Evolutionary conservation across 768 basidiomycete species (phyloP).

Genomic region (Leccinum imitatum): DNA sequence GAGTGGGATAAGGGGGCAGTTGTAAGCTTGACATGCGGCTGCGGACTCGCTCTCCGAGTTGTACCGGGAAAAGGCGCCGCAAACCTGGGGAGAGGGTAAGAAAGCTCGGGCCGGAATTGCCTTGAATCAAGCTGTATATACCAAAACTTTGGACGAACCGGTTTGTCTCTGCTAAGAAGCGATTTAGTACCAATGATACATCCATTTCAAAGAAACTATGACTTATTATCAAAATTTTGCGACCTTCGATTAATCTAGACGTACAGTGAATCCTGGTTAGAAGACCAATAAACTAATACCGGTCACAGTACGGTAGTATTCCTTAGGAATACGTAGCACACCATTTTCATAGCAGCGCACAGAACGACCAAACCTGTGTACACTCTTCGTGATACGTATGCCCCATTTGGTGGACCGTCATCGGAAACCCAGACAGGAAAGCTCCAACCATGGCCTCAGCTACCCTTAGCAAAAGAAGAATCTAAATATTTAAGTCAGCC

Average conservation of each 20-base stretch:
- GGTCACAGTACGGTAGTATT: not conserved
- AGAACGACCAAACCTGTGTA: not conserved
- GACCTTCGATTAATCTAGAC: not conserved
- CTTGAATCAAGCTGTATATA: not conserved
- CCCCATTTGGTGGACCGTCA: not conserved
- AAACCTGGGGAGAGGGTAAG: not conserved
- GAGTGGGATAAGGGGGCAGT: not conserved
- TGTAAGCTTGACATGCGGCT: not conserved
- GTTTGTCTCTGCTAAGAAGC: not conserved
- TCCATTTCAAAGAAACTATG: no score
- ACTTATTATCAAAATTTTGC: not conserved
- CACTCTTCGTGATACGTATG: not conserved
- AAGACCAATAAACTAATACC: not conserved
- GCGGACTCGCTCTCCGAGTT: not conserved
- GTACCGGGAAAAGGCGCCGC: not conserved
- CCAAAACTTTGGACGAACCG: not conserved
- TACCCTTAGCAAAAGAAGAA: not conserved
- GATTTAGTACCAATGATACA: not conserved
- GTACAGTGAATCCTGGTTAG: not conserved
- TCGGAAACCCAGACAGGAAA: not conserved
- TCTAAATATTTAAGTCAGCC: slow-evolving; percentile 13
- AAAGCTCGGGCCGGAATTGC: not conserved
- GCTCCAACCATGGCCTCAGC: not conserved
- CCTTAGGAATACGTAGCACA: not conserved
- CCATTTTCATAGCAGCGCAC: not conserved